Evolutionary conservation across 441 rosid genomes (phyloP), one percentile per base, ranked within the genome.

Genomic region (Biscutella laevigata): DNA sequence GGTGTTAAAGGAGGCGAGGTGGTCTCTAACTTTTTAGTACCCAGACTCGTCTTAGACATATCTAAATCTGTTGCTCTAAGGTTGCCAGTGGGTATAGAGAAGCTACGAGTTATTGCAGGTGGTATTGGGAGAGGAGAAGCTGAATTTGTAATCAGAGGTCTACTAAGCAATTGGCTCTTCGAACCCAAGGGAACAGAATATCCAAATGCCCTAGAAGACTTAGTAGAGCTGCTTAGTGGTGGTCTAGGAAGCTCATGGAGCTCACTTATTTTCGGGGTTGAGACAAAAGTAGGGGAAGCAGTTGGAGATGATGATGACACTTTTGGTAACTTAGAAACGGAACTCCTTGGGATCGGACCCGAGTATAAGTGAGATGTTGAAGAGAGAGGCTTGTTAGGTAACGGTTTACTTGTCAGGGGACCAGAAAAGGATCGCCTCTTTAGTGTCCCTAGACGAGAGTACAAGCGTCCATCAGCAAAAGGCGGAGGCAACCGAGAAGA

Each of bases 221-320:
- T 59, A 19, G 59, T 59, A 15, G 75, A 75, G 67, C 58, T 68
- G 61, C 69, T 70, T 29, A 59, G 62, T 29, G 68, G 71, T 21
- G 87, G 91, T 71, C 85, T 75, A 34, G 91, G 91, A 69, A 83
- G 91, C 70, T 83, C 91, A 61, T 83, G 91, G 51, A 83, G 87
- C 71, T 83, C 91, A 29, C 78, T 83, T 57, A 83, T 83, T 71
- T 69, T 78, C 2, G 83, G 91, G 0, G 91, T 78, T 11, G 86
- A 73, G 42, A 61, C 26, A 61, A 73, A 70, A 45, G 79, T 74
- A 14, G 85, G 78, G 56, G 83, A 77, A 35, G 78, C 62, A 17
- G 62, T 71, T 33, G 77, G 67, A 25, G 91, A 76, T 12, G 67
- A 61, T 13, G 75, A 51, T 4, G 84, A 73, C 17, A 69, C 59